Conservation (phyloP, 192 early-diverging fungal species). For the Umbelopsis isabellina region DNA sequence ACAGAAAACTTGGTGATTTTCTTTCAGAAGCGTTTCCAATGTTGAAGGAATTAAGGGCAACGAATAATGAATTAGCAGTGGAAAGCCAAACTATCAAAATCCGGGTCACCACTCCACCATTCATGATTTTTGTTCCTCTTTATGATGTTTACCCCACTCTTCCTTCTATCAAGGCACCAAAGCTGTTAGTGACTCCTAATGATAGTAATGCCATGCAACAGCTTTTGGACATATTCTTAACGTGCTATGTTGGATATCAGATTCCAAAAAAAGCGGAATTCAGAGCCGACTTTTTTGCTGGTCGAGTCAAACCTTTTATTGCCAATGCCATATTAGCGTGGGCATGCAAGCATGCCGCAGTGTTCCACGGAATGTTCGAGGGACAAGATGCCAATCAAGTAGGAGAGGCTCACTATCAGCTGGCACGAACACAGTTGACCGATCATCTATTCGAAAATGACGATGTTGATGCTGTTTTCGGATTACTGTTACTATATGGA, state of each 20-base stretch:
- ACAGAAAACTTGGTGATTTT: too few species aligned
- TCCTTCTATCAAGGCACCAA: background rate
- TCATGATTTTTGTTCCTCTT: background rate
- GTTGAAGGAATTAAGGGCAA: background rate
- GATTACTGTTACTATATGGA: conserved; percentile 15
- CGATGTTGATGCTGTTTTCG: conserved; percentile 16
- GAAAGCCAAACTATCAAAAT: background rate
- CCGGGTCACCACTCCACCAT: background rate
- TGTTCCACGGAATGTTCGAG: conserved; percentile 13
- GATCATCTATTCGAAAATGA: conserved; percentile 8
- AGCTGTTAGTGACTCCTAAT: background rate
- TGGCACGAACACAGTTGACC: background rate
- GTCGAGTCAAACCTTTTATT: background rate
- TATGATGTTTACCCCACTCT: background rate
- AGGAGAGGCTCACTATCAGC: conserved; percentile 14
- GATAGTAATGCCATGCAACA: background rate
- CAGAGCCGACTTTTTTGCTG: background rate
- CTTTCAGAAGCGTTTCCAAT: too few species aligned
- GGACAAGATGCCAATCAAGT: background rate
- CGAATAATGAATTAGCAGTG: background rate
- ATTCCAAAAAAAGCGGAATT: background rate
- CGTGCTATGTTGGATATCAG: conserved; percentile 24
- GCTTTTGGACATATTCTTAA: conserved; percentile 23
- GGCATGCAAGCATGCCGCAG: conserved; percentile 23
- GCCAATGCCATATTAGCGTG: conserved; percentile 18